A percentile compares a stretch with the other conserved stretches of the same genome.
Evolutionary conservation across 345 rosid species (phyloP).

Genomic region (Linum trigynum): DNA sequence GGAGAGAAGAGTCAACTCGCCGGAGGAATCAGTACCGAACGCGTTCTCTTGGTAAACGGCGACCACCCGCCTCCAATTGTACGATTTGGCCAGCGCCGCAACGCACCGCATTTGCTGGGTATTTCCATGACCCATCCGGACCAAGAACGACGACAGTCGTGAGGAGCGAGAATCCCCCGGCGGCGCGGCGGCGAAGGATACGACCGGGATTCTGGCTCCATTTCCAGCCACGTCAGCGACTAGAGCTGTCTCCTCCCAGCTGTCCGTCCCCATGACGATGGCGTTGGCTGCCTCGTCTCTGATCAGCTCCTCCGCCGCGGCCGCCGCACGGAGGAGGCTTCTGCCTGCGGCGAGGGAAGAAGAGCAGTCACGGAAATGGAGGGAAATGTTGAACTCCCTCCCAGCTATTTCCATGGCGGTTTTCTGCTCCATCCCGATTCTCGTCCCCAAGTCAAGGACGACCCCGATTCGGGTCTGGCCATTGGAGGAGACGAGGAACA

Average conservation of each 20-base stretch:
- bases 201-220: slow-evolving; percentile 28
- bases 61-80: slow-evolving; percentile 28
- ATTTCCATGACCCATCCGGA: slow-evolving; percentile 23
- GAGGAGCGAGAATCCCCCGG: slow-evolving; percentile 14
- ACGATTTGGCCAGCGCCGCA: slow-evolving; percentile 26
- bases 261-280: slow-evolving; percentile 35
- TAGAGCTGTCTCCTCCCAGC: slow-evolving; percentile 38
- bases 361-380: slow-evolving; percentile 18
- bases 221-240: slow-evolving; percentile 29
- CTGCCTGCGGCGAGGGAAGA: not conserved
- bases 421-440: slow-evolving; percentile 30
- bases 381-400: slow-evolving; percentile 20
- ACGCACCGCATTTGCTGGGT: slow-evolving; percentile 32
- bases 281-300: slow-evolving; percentile 26
- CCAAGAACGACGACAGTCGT: slow-evolving; percentile 24
- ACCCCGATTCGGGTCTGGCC: slow-evolving; percentile 33
- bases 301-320: slow-evolving; percentile 33
- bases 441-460: slow-evolving; percentile 28
- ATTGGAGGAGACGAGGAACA: not conserved
- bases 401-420: slow-evolving; percentile 37
- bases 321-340: slow-evolving; percentile 20
- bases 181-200: slow-evolving; percentile 32
- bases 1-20: slow-evolving; percentile 21
- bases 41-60: slow-evolving; percentile 33
- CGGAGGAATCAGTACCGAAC: slow-evolving; percentile 24